These are phyloP conservation scores for Hygrocybe coccinea DNA, from an alignment of 768 basidiomycete genomes.

Conservation along the genomic window DNA sequence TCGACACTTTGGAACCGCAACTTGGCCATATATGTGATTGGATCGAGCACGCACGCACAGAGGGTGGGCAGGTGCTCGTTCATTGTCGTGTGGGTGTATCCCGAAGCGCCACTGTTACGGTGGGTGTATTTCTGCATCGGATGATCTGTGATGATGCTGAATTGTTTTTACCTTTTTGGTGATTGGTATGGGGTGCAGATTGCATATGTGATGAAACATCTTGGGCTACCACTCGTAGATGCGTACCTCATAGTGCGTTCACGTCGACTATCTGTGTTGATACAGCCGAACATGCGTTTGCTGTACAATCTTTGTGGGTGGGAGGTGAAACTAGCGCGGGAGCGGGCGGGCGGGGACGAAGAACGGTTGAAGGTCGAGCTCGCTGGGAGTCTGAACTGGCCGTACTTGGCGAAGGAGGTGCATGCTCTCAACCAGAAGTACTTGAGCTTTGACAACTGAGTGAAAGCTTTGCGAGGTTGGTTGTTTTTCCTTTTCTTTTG, in stretches of 20 bases:
- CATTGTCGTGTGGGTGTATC: slow-evolving; percentile 99
- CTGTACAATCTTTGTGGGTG: slow-evolving; percentile 92
- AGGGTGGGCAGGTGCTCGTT: slow-evolving; percentile 87
- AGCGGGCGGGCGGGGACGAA: slow-evolving; percentile 54
- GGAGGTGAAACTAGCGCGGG: slow-evolving; percentile 88
- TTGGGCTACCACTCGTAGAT: slow-evolving; percentile 78
- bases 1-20: slow-evolving; percentile 88
- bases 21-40: slow-evolving; percentile 85
- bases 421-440: slow-evolving; percentile 86
- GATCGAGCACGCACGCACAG: slow-evolving; percentile 80
- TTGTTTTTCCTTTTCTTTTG: neutral
- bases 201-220: slow-evolving; percentile 95
- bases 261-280: slow-evolving; percentile 81
- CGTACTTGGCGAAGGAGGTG: slow-evolving; percentile 79
- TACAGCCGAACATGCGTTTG: slow-evolving; percentile 94
- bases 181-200: slow-evolving; percentile 44
- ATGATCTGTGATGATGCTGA: neutral
- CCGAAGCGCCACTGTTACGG: slow-evolving; percentile 87
- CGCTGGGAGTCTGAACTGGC: slow-evolving; percentile 72
- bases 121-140: slow-evolving; percentile 32
- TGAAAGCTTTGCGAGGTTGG: neutral
- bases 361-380: slow-evolving; percentile 52
- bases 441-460: slow-evolving; percentile 19
- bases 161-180: slow-evolving; percentile 1
- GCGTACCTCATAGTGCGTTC: slow-evolving; percentile 92